A percentile compares a stretch with the other conserved stretches of the same genome.
These are phyloP conservation scores for Pyrenophora seminiperda DNA, from an alignment of 2,329 filamentous ascomycete genomes.

Conservation along the genomic window DNA sequence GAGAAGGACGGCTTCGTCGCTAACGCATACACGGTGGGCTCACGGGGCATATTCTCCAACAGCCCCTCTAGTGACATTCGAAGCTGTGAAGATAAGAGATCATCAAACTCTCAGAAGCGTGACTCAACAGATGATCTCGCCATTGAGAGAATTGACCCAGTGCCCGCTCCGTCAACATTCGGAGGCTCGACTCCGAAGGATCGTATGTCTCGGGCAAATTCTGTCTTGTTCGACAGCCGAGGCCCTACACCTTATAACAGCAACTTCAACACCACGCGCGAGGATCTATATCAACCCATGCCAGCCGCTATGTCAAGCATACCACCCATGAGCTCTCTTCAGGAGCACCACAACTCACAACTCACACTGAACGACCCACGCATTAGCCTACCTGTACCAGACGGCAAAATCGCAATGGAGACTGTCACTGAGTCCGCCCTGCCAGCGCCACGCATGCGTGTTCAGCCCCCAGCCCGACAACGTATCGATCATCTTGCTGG, in stretches of 20 bases:
- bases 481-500: conserved; percentile 56
- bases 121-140: conserved; percentile 29
- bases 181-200: conserved; percentile 26
- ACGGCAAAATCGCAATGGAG: conserved; percentile 37
- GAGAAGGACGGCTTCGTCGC: conserved; percentile 11
- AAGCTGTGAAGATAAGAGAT: too few relatives aligned
- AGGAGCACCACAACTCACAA: conserved; percentile 17
- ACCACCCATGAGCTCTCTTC: too few relatives aligned
- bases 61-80: neutral
- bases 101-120: conserved; percentile 16
- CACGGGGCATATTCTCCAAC: neutral
- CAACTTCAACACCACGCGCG: conserved; percentile 22
- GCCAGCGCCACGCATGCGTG: conserved; percentile 36
- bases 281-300: conserved; percentile 16
- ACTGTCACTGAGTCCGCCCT: conserved; percentile 39
- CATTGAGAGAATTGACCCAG: conserved; percentile 27
- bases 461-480: conserved; percentile 31
- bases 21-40: conserved; percentile 3
- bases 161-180: conserved; percentile 24
- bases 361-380: conserved; percentile 19
- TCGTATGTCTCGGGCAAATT: conserved; percentile 26
- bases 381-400: neutral
- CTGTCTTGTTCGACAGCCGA: conserved; percentile 31
- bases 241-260: conserved; percentile 29
- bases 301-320: neutral